Conservation (phyloP, 306 rosid species). For the Mimosa pudica region DNA sequence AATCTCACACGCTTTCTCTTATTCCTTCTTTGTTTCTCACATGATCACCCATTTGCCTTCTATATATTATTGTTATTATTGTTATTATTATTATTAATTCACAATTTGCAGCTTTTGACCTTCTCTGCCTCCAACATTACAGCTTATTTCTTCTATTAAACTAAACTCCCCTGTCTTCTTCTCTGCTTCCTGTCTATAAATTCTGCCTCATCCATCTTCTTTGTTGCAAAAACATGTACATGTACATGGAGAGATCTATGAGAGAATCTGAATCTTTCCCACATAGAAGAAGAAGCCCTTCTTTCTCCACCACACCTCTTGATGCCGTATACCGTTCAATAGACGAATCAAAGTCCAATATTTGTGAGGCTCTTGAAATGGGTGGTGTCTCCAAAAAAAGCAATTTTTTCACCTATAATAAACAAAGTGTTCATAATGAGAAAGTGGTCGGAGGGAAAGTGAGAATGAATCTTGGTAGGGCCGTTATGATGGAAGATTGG, state of each 20-base stretch:
- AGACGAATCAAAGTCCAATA: slow-evolving; percentile 57
- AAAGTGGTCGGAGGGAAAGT: slow-evolving; percentile 25
- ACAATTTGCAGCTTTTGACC: slow-evolving; percentile 57
- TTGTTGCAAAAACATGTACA: slow-evolving; percentile 37
- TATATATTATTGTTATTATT: slow-evolving; percentile 25
- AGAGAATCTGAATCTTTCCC: slow-evolving; percentile 35
- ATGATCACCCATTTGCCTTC: slow-evolving; percentile 39
- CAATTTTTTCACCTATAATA: slow-evolving; percentile 9
- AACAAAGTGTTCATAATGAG: slow-evolving; percentile 1
- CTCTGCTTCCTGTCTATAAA: slow-evolving; percentile 30
- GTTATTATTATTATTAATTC: slow-evolving; percentile 15
- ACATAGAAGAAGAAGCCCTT: slow-evolving; percentile 70
- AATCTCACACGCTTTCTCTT: slow-evolving; percentile 25
- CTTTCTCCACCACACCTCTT: slow-evolving; percentile 69
- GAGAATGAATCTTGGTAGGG: slow-evolving; percentile 48
- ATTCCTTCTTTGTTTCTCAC: slow-evolving; percentile 42
- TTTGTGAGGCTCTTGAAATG: slow-evolving; percentile 32
- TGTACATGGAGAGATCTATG: slow-evolving; percentile 17
- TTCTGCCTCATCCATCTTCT: slow-evolving; percentile 8
- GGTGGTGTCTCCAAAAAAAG: slow-evolving; percentile 30
- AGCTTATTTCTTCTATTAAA: slow-evolving; percentile 47
- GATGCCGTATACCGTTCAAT: slow-evolving; percentile 65
- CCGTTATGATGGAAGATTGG: slow-evolving; percentile 70
- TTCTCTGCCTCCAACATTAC: slow-evolving; percentile 55
- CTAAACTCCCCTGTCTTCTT: slow-evolving; percentile 30